phyloP scores from a whole-genome alignment of 768 basidiomycete genomes.

The Lentinula raphanica region DNA sequence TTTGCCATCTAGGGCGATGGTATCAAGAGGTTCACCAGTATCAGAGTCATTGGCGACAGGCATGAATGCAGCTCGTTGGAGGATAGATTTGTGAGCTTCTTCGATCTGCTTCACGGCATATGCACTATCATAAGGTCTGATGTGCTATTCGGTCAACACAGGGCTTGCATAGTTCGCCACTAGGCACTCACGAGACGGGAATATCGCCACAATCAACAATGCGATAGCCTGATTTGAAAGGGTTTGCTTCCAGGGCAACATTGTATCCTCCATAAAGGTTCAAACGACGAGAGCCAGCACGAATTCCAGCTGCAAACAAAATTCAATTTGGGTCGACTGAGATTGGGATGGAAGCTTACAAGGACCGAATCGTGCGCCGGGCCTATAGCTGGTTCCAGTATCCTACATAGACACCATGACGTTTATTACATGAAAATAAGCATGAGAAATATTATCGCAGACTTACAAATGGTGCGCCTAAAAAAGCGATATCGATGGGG shows the following conservation, averaged over 20 bases:
- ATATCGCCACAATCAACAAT: conserved; percentile 79
- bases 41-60: conserved; percentile 57
- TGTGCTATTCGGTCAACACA: background rate
- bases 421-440: background rate
- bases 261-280: conserved; percentile 78
- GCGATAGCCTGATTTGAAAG: conserved; percentile 61
- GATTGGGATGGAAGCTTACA: conserved; percentile 19
- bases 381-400: conserved; percentile 71
- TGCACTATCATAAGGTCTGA: conserved; percentile 66
- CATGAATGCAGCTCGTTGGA: conserved; percentile 59
- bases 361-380: conserved; percentile 83
- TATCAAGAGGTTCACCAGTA: conserved; percentile 51
- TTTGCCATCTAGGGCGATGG: conserved; percentile 64
- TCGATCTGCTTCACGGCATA: conserved; percentile 73
- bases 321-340: too few species aligned
- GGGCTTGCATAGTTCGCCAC: too few species aligned
- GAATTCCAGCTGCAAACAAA: conserved; percentile 51
- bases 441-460: background rate
- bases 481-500: conserved; percentile 74
- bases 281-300: conserved; percentile 70
- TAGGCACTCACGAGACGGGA: conserved; percentile 60
- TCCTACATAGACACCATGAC: conserved; percentile 34
- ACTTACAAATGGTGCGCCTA: conserved; percentile 74
- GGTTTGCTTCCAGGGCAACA: conserved; percentile 67
- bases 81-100: conserved; percentile 61